phyloP scores from a whole-genome alignment of 2,329 filamentous ascomycete genomes.

The Sordariomycetes sp. region DNA sequence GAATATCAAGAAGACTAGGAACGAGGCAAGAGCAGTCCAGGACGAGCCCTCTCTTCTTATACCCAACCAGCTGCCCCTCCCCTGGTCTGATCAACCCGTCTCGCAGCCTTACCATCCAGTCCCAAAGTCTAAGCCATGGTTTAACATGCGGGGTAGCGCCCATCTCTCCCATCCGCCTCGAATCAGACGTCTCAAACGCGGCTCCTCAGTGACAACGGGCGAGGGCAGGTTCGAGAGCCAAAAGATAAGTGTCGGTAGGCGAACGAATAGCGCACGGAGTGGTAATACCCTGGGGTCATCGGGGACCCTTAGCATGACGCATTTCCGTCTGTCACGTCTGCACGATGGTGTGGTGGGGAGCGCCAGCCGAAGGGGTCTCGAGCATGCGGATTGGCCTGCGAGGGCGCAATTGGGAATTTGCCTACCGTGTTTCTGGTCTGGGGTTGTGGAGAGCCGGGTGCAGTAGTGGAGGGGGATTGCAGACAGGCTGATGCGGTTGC shows the following conservation, averaged over 20 bases:
- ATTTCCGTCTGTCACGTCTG: conserved; percentile 15
- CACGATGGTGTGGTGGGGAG: conserved; percentile 5
- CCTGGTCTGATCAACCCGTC: not conserved
- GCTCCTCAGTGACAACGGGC: not conserved
- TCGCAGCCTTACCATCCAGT: not conserved
- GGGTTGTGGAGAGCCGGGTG: too few species aligned
- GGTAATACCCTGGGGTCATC: conserved; percentile 5
- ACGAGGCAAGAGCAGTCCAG: not conserved
- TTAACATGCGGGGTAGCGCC: not conserved
- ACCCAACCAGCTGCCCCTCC: not conserved
- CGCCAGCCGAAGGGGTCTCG: too few species aligned
- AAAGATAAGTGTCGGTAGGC: conserved; percentile 1
- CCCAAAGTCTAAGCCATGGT: not conserved
- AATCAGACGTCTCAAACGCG: not conserved
- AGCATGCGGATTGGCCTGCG: too few species aligned
- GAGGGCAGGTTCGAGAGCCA: not conserved
- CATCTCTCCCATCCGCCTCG: too few species aligned
- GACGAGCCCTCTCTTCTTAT: conserved; percentile 1
- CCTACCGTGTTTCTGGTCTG: too few species aligned
- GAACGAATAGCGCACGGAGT: conserved; percentile 4
- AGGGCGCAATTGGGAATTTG: too few species aligned
- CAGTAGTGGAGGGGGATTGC: too few species aligned
- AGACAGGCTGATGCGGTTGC: too few species aligned
- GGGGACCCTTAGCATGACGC: conserved; percentile 13
- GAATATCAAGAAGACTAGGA: not conserved